Conservation (phyloP, 305 asterid species). For the Fraxinus floribunda region DNA sequence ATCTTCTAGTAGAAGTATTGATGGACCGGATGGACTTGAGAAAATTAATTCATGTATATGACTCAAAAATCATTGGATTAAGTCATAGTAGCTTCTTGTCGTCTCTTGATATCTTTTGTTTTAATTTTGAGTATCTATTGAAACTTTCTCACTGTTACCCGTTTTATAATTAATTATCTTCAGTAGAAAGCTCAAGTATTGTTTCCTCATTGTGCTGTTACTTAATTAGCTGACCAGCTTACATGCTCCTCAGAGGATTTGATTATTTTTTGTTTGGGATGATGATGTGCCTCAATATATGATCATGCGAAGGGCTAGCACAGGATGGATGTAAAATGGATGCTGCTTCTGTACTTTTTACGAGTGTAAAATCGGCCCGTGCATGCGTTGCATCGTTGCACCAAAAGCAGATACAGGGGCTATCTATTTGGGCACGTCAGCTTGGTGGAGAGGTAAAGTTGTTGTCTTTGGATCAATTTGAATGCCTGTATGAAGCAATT, state of each 20-base stretch:
- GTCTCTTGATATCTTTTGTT: neutral
- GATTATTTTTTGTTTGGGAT: slow-evolving; percentile 13
- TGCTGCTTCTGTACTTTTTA: slow-evolving; percentile 71
- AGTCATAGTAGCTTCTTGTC: slow-evolving; percentile 1
- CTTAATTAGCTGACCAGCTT: neutral
- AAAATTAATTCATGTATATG: neutral
- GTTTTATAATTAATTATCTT: neutral
- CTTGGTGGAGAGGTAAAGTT: slow-evolving; percentile 92
- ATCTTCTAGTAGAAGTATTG: neutral
- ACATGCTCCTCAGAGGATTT: slow-evolving; percentile 9
- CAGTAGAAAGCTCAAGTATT: neutral
- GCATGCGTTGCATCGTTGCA: slow-evolving; percentile 79
- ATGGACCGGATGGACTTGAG: neutral
- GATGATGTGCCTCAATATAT: slow-evolving; percentile 9
- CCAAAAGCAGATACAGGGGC: slow-evolving; percentile 69
- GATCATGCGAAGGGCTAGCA: slow-evolving; percentile 57
- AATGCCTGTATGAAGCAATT: neutral
- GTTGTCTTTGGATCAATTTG: neutral
- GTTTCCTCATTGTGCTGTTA: slow-evolving; percentile 1
- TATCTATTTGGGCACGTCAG: slow-evolving; percentile 90
- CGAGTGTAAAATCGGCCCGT: slow-evolving; percentile 92
- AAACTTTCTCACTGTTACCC: slow-evolving; percentile 5
- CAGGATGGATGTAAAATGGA: slow-evolving; percentile 76
- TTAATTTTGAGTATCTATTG: neutral
- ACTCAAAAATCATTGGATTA: neutral